These are phyloP conservation scores for Solanum sitiens DNA, from an alignment of 257 asterid genomes.

Conservation along the genomic window DNA sequence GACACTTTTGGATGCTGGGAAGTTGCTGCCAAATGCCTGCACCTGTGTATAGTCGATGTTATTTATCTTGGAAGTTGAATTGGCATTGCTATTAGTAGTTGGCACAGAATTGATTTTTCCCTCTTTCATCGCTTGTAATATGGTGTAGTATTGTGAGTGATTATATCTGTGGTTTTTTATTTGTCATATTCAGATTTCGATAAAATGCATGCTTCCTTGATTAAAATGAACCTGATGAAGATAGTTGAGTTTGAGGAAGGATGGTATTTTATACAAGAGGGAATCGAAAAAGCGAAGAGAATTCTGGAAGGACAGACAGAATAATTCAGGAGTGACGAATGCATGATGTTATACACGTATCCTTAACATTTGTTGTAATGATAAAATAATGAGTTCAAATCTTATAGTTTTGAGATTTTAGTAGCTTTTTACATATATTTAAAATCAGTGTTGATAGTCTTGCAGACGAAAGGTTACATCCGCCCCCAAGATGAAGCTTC, in stretches of 20 bases:
- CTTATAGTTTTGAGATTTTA: neutral
- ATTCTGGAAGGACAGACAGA: constrained; percentile 25
- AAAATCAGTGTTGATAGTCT: neutral
- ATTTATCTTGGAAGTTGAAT: neutral
- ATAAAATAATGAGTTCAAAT: too few relatives aligned
- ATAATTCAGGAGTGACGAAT: constrained; percentile 23
- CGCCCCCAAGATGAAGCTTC: neutral
- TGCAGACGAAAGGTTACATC: neutral
- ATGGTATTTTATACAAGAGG: constrained; percentile 26
- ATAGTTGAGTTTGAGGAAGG: constrained; percentile 28
- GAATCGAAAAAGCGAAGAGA: constrained; percentile 21
- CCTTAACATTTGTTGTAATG: constrained; percentile 6
- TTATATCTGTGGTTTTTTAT: neutral
- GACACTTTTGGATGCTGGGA: neutral
- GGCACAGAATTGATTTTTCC: neutral
- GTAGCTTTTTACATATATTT: constrained; percentile 12
- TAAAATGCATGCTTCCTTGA: neutral
- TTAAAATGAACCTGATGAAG: neutral
- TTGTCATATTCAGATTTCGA: neutral
- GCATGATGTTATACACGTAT: constrained; percentile 39
- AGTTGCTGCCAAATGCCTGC: neutral
- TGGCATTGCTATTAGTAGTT: neutral
- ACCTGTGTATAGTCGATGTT: neutral
- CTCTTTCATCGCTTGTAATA: neutral
- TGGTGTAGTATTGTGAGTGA: neutral